Conservation (phyloP, 352 stramenopile genomes). For the Pythium angustatum region DNA sequence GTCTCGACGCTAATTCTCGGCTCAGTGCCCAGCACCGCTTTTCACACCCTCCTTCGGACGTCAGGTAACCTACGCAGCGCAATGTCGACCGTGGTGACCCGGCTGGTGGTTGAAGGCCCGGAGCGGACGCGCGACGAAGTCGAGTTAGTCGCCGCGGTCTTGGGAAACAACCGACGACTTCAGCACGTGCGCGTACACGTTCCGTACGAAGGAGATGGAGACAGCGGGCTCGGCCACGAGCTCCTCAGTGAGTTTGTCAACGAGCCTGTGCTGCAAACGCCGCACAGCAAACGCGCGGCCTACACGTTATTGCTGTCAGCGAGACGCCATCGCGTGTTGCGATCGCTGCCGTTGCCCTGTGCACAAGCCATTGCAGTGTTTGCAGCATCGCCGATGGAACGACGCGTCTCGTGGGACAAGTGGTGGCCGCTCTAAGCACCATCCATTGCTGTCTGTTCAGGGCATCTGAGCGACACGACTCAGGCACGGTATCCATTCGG, state of each 20-base stretch:
- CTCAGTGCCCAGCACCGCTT: background rate
- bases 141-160: too few species aligned
- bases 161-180: constrained; percentile 2
- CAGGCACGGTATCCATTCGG: too few species aligned
- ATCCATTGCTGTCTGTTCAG: too few species aligned
- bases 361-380: background rate
- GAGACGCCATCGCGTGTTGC: background rate
- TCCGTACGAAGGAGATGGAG: too few species aligned
- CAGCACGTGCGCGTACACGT: background rate
- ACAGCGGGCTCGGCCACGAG: background rate
- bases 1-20: background rate
- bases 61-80: too few species aligned
- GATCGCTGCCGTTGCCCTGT: background rate
- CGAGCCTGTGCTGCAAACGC: background rate
- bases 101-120: too few species aligned
- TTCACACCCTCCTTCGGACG: background rate
- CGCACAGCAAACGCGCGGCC: background rate
- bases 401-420: background rate
- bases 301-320: constrained; percentile 4
- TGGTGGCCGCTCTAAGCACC: too few species aligned
- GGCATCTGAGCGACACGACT: too few species aligned
- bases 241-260: background rate
- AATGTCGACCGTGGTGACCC: too few species aligned
- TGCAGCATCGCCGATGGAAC: background rate
- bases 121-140: too few species aligned